Evolutionary conservation across 176 grass and related monocot species (phyloP), one percentile per base, ranked within the genome.

Genomic region (Dendrocalamus sinicus): DNA sequence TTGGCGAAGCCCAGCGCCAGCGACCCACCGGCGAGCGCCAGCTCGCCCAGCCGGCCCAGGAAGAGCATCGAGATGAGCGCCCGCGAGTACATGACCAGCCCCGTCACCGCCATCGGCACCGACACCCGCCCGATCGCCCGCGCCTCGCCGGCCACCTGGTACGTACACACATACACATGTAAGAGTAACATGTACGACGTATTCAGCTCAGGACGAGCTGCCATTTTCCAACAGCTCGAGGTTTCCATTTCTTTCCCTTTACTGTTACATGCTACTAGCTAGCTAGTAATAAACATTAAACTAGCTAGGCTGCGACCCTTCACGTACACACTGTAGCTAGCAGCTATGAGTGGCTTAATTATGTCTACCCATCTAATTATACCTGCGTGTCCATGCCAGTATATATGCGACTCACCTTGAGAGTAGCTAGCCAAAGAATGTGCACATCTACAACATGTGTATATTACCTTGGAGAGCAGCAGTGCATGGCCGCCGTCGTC

Each of bases 31-130:
- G 96, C 96, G 30, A 99, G 93, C 66, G 89, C 92, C 24, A 99
- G 83, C 79, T 94, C 89, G 6, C 96, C 96, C 0, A 96, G 90
- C 11, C 60, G 62, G 14, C 97, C 97, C 1, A 99, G 94, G 92
- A 99, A 96, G 12, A 99, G 78, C 92, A 96, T 99, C 52, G 97
- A 99, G 86, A 99, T 90, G 86, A 99, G 88, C 23, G 86, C 87
- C 40, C 96, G 88, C 12, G 96, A 99, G 85, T 99, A 94, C 75
- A 99, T 93, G 20, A 99, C 94, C 0, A 99, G 86, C 7, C 96
- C 94, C 5, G 96, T 99, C 19, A 99, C 77, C 26, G 94, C 90
- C 45, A 91, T 93, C 12, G 96, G 96, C 50, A 92, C 81, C 15
- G 96, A 99, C 81, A 99, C 70, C 60, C 84, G 85, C 55, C 92